Evolutionary conservation across 2,329 filamentous ascomycete species (phyloP).

Genomic region (Pseudogymnoascus sp.): DNA sequence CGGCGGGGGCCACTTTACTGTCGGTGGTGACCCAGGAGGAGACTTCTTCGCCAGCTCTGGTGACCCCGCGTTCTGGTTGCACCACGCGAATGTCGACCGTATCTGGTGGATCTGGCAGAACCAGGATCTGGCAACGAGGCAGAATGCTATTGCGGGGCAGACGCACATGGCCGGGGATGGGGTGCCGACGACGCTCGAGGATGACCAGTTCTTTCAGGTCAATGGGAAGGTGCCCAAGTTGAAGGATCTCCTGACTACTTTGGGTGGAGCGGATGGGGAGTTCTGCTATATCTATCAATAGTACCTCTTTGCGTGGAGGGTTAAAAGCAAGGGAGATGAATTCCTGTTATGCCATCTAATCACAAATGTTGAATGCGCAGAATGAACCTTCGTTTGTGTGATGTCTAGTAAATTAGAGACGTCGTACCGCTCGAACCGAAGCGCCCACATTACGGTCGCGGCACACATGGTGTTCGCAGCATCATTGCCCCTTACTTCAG

Average conservation of each 20-base stretch:
- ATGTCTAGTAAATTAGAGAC: background rate
- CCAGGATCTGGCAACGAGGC: constrained; percentile 32
- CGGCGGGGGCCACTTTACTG: constrained; percentile 35
- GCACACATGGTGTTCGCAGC: background rate
- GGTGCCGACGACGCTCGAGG: constrained; percentile 7
- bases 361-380: background rate
- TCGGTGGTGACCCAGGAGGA: constrained; percentile 40
- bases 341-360: background rate
- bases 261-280: constrained; percentile 11
- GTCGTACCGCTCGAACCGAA: background rate
- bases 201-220: background rate
- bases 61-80: constrained; percentile 40
- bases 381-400: background rate
- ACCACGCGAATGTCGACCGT: constrained; percentile 41
- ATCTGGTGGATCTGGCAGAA: constrained; percentile 45
- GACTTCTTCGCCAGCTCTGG: constrained; percentile 38
- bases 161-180: constrained; percentile 11
- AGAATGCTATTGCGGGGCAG: constrained; percentile 25
- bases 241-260: background rate
- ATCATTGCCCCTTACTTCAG: background rate
- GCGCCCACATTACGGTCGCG: background rate
- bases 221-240: background rate
- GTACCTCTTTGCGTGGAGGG: background rate
- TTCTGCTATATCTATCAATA: constrained; percentile 5
- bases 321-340: background rate